A percentile compares a stretch with the other conserved stretches of the same genome.
phyloP scores from a whole-genome alignment of 345 rosid genomes.

The Dipteronia dyeriana region DNA sequence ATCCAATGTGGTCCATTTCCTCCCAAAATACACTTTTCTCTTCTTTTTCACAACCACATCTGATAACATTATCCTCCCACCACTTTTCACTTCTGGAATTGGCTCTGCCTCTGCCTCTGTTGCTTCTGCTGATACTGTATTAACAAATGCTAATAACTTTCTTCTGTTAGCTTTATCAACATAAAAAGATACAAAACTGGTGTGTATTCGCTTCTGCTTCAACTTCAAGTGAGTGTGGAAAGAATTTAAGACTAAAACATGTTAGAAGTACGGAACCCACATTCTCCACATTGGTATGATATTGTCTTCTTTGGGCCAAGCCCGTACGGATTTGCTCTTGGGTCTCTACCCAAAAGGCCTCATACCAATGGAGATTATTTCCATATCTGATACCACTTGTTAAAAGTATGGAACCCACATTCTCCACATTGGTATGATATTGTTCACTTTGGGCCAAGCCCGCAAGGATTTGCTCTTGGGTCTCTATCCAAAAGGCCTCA shows the following conservation, averaged over 20 bases:
- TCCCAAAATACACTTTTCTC: constrained; percentile 40
- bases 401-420: too few relatives aligned
- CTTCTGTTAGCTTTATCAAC: constrained; percentile 26
- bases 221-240: background rate
- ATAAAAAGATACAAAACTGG: constrained; percentile 1
- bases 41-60: constrained; percentile 71
- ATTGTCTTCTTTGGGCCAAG: too few relatives aligned
- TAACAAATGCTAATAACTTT: constrained; percentile 24
- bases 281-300: too few relatives aligned
- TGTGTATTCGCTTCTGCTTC: background rate
- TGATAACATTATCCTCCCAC: constrained; percentile 58
- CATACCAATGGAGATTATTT: too few relatives aligned
- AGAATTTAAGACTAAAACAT: constrained; percentile 25
- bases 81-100: constrained; percentile 23
- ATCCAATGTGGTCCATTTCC: constrained; percentile 64
- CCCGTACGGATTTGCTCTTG: too few relatives aligned
- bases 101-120: constrained; percentile 19
- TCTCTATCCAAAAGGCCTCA: too few relatives aligned
- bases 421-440: too few relatives aligned
- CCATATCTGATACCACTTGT: too few relatives aligned
- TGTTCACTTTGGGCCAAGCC: too few relatives aligned
- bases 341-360: too few relatives aligned
- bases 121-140: constrained; percentile 20
- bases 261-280: too few relatives aligned
- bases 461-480: too few relatives aligned